Evolutionary conservation across 1,139 yeast species (phyloP).

Genomic region (Sugiyamaella xylanicola): DNA sequence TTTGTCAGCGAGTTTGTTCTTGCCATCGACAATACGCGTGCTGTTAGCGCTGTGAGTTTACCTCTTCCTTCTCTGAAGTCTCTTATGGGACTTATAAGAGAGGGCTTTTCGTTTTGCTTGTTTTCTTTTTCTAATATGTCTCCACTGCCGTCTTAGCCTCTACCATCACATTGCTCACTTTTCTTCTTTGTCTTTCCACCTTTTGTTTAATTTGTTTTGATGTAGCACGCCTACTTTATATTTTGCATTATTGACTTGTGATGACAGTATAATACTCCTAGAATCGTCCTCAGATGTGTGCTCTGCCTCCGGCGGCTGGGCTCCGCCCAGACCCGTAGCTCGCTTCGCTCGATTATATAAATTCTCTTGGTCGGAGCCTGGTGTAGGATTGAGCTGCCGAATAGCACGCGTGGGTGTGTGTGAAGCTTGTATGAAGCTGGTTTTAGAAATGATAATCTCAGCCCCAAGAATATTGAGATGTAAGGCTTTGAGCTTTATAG

Average conservation of each 20-base stretch:
- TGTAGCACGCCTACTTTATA: neutral
- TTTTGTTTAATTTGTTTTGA: neutral
- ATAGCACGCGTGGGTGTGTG: too few species aligned
- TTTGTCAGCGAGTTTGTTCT: neutral
- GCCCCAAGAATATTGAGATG: too few species aligned
- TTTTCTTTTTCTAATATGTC: neutral
- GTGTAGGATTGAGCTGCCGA: too few species aligned
- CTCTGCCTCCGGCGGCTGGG: slow-evolving; percentile 1
- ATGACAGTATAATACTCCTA: too few species aligned
- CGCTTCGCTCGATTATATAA: too few species aligned
- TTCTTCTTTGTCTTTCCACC: neutral
- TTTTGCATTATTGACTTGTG: neutral
- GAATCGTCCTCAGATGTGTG: neutral
- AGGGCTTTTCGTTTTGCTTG: slow-evolving; percentile 1
- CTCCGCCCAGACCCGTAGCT: neutral
- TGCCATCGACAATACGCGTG: too few species aligned
- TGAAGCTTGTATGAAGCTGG: too few species aligned
- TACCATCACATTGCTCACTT: neutral
- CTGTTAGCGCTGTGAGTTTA: too few species aligned
- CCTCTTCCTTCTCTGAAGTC: neutral
- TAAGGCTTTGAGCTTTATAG: too few species aligned
- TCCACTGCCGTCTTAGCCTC: neutral
- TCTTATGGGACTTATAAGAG: neutral
- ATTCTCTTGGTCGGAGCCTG: too few species aligned
- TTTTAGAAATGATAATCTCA: too few species aligned